Percentiles rank a stretch among this genome's conserved stretches.
Conservation (phyloP, 1,284 basidiomycete species). For the Austroboletus niveus region DNA sequence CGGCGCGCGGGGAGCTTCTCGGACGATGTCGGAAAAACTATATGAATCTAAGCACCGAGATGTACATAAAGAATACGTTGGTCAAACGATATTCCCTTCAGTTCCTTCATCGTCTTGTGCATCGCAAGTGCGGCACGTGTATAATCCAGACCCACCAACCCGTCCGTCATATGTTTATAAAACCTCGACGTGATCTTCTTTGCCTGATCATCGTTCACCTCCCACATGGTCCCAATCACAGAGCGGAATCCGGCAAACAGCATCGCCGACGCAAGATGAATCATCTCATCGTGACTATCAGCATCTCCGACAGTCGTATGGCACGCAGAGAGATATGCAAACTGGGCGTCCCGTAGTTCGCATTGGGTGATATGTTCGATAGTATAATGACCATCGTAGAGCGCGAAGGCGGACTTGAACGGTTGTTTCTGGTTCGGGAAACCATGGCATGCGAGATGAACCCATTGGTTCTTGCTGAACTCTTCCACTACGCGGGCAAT, state of each 20-base stretch:
- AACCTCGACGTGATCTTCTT: neutral
- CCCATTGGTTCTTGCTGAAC: neutral
- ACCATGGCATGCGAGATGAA: constrained; percentile 17
- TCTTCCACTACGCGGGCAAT: neutral
- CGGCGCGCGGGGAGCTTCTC: no score
- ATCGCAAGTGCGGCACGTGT: neutral
- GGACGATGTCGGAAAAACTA: no score
- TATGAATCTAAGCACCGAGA: neutral
- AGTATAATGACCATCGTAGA: constrained; percentile 5
- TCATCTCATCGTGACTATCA: no score
- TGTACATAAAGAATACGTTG: neutral
- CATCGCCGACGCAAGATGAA: neutral
- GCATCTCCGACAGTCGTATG: no score
- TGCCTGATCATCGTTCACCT: neutral
- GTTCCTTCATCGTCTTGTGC: neutral
- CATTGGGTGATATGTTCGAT: constrained; percentile 24
- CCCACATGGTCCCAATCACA: neutral
- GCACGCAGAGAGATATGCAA: no score
- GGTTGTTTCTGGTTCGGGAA: constrained; percentile 6
- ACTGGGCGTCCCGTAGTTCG: constrained; percentile 16
- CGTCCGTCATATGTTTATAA: neutral
- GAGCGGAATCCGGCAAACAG: neutral
- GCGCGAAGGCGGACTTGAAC: constrained; percentile 19
- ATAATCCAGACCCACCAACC: neutral
- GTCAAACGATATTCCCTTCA: neutral